Conservation (phyloP, 2,329 filamentous ascomycete genomes). For the Phoma sp. region DNA sequence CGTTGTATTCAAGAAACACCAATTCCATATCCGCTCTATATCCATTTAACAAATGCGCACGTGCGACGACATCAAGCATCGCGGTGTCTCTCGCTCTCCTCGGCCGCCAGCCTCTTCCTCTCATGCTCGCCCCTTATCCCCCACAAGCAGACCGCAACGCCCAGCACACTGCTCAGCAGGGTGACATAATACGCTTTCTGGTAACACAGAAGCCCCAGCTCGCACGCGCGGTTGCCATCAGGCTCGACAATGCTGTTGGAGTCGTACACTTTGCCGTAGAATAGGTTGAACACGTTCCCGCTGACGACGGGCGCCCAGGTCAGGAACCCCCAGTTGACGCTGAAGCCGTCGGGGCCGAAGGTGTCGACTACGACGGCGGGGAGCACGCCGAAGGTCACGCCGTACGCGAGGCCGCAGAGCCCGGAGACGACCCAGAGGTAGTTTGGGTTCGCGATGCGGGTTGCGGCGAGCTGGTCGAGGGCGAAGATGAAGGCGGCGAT, state of each 20-base stretch:
- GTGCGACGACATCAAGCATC: slow-evolving; percentile 27
- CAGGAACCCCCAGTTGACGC: slow-evolving; percentile 97
- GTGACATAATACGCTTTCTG: slow-evolving; percentile 80
- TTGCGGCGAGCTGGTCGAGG: slow-evolving; percentile 76
- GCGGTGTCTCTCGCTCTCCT: slow-evolving; percentile 39
- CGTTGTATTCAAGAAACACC: too few species aligned
- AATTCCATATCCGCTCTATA: too few species aligned
- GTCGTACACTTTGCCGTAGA: slow-evolving; percentile 87
- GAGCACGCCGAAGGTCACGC: slow-evolving; percentile 91
- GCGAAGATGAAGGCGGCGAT: slow-evolving; percentile 79
- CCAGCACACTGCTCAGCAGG: slow-evolving; percentile 71
- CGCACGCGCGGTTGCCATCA: slow-evolving; percentile 75
- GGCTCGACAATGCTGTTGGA: slow-evolving; percentile 72
- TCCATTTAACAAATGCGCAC: too few species aligned
- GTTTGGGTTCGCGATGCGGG: slow-evolving; percentile 77
- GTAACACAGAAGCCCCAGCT: slow-evolving; percentile 81
- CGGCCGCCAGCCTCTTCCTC: slow-evolving; percentile 39
- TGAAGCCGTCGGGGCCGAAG: slow-evolving; percentile 87
- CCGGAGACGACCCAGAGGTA: slow-evolving; percentile 78
- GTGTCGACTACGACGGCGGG: slow-evolving; percentile 85
- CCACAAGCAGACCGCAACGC: slow-evolving; percentile 72
- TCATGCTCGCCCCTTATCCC: slow-evolving; percentile 67
- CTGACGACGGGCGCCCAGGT: slow-evolving; percentile 85
- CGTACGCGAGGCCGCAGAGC: slow-evolving; percentile 87
- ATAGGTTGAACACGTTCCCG: slow-evolving; percentile 89